phyloP scores from a whole-genome alignment of 1,284 basidiomycete genomes.

The Farysia itapuensis region DNA sequence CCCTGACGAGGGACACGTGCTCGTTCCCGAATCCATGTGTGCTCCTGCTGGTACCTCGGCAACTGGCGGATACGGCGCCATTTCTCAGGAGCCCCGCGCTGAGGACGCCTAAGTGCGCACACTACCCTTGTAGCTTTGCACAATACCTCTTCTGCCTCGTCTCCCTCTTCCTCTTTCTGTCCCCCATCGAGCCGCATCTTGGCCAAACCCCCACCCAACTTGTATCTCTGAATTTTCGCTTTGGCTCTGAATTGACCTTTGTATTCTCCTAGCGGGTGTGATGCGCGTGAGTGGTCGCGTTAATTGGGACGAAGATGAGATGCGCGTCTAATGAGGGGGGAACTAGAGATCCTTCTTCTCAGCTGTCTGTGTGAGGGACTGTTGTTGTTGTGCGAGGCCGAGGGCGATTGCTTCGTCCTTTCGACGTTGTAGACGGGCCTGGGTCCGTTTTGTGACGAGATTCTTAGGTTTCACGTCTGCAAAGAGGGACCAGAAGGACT shows the following conservation, averaged over 20 bases:
- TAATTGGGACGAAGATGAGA: no score
- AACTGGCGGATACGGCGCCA: conserved; percentile 42
- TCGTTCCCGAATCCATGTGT: conserved; percentile 39
- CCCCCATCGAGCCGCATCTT: no score
- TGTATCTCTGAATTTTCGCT: no score
- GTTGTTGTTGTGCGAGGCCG: no score
- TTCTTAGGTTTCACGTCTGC: conserved; percentile 76
- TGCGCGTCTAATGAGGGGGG: no score
- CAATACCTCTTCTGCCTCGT: background rate
- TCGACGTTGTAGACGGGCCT: conserved; percentile 34
- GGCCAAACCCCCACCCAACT: no score
- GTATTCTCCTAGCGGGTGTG: no score
- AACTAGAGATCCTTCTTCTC: conserved; percentile 22
- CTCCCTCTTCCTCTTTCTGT: background rate
- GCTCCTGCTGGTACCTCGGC: conserved; percentile 33
- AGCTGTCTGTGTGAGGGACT: no score
- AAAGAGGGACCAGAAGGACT: conserved; percentile 84
- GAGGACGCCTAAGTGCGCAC: conserved; percentile 39
- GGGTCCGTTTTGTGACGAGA: conserved; percentile 28
- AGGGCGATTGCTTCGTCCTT: conserved; percentile 17
- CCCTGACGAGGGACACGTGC: conserved; percentile 47
- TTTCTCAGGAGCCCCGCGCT: conserved; percentile 40
- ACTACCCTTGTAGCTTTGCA: no score
- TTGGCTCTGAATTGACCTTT: no score
- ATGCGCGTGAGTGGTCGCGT: no score